Evolutionary conservation across 192 early-diverging fungal genomes (phyloP), one percentile per base, ranked within the genome.

Genomic region (Entophlyctis helioformis): DNA sequence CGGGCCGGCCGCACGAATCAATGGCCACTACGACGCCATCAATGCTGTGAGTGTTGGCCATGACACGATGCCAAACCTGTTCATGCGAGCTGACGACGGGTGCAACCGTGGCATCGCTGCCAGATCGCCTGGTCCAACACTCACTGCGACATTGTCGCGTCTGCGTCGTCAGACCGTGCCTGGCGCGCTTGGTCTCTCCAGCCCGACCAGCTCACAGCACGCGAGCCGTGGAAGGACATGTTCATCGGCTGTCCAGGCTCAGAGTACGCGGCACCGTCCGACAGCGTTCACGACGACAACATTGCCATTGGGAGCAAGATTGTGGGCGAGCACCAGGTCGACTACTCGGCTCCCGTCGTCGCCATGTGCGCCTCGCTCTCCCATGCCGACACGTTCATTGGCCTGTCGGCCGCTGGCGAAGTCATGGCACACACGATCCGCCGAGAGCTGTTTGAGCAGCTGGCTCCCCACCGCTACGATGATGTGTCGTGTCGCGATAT

Each of bases 71-170:
- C n/a, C n/a, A n/a, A n/a, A n/a, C n/a, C n/a, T n/a, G n/a, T n/a
- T n/a, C n/a, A n/a, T n/a, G n/a, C n/a, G n/a, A n/a, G n/a, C n/a
- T n/a, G n/a, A n/a, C n/a, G n/a, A n/a, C n/a, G n/a, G n/a, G n/a
- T n/a, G n/a, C n/a, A n/a, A n/a, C n/a, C n/a, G n/a, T n/a, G n/a
- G n/a, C n/a, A n/a, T n/a, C n/a, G n/a, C n/a, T n/a, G n/a, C n/a
- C 31, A 72, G 70, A 39, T 79, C 19, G 58, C 71, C 15, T 86
- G 84, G 84, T 83, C 81, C 29, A 71, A 75, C 13, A 75, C 77
- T 0, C 81, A 84, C 56, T 63, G 64, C 27, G 80, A 84, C 23
- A 57, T 81, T 22, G 37, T 86, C 28, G 32, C 79, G 0, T 79
- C 75, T 0, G 82, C 66, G 1, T 67, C 73, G 18, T 57, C 58